Evolutionary conservation across 352 stramenopile species (phyloP).

Genomic region (Phytopythium montanum): DNA sequence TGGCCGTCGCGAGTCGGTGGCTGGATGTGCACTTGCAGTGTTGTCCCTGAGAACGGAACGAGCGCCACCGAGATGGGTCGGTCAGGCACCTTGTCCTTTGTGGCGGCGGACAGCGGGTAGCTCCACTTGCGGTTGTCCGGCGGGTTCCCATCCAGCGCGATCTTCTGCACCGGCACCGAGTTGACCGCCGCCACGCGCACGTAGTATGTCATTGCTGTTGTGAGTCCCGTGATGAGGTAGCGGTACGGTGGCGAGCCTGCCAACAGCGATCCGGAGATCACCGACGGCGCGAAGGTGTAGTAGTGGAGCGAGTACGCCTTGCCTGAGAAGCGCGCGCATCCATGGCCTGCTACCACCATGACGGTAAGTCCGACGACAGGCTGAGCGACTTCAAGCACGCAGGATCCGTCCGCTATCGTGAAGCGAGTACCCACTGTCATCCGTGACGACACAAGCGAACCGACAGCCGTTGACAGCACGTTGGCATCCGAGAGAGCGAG

Average conservation of each 20-base stretch:
- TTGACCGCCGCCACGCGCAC: constrained; percentile 91
- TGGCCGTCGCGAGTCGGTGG: constrained; percentile 62
- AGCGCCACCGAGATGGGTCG: constrained; percentile 53
- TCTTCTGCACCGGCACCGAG: constrained; percentile 80
- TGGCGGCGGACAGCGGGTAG: constrained; percentile 57
- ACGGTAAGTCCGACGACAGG: not conserved
- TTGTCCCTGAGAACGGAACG: constrained; percentile 51
- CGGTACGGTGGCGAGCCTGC: constrained; percentile 79
- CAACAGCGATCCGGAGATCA: constrained; percentile 56
- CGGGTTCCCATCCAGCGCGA: constrained; percentile 72
- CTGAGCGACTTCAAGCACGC: constrained; percentile 33
- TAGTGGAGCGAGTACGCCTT: constrained; percentile 52
- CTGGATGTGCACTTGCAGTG: constrained; percentile 75
- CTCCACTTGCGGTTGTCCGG: constrained; percentile 93
- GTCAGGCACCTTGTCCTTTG: constrained; percentile 83
- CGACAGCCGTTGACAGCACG: constrained; percentile 7
- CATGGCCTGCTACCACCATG: constrained; percentile 13
- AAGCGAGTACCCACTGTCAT: constrained; percentile 35
- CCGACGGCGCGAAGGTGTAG: constrained; percentile 43
- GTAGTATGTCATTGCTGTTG: constrained; percentile 79
- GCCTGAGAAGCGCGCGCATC: constrained; percentile 45
- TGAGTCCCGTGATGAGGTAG: constrained; percentile 74
- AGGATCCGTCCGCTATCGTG: constrained; percentile 49
- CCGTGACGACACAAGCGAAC: constrained; percentile 19
- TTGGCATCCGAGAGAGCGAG: constrained; percentile 32